phyloP scores from a whole-genome alignment of 495 filamentous ascomycete genomes.

The Xylaria telfairii region DNA sequence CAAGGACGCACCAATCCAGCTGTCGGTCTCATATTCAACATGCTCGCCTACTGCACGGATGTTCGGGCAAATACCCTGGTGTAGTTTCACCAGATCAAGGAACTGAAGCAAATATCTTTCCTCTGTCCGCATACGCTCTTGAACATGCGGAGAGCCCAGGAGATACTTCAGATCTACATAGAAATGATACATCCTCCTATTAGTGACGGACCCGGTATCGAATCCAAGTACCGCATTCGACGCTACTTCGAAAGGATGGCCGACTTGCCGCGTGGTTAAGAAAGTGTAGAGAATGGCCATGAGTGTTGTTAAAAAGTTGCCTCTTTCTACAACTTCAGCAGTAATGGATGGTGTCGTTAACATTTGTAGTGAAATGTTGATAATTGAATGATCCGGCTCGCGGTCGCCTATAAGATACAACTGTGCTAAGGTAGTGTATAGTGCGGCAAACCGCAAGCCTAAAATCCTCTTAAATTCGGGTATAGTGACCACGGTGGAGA shows the following conservation, averaged over 20 bases:
- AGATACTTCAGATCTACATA: conserved; percentile 92
- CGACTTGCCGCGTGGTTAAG: conserved; percentile 91
- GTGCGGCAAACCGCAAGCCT: conserved; percentile 85
- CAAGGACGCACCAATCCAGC: conserved; percentile 95
- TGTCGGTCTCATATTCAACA: conserved; percentile 96
- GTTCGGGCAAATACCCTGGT: conserved; percentile 97
- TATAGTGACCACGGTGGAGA: conserved; percentile 92
- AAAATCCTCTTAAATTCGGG: conserved; percentile 97
- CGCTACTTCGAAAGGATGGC: conserved; percentile 85
- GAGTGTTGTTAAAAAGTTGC: conserved; percentile 95
- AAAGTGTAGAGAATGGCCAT: conserved; percentile 98
- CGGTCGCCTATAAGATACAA: conserved; percentile 95
- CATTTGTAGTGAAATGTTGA: conserved; percentile 95
- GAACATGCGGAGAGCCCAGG: conserved; percentile 83
- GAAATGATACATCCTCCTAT: conserved; percentile 95
- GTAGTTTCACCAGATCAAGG: conserved; percentile 90
- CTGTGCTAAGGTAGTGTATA: conserved; percentile 93
- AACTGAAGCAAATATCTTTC: conserved; percentile 91
- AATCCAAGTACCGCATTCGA: conserved; percentile 85
- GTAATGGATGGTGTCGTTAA: conserved; percentile 96
- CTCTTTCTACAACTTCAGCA: conserved; percentile 87
- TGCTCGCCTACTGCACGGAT: conserved; percentile 90
- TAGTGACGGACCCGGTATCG: conserved; percentile 90
- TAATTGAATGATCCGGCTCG: conserved; percentile 97
- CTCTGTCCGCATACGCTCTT: conserved; percentile 79